Evolutionary conservation across 2,329 filamentous ascomycete species (phyloP).

Genomic region (Cytospora leucostoma): DNA sequence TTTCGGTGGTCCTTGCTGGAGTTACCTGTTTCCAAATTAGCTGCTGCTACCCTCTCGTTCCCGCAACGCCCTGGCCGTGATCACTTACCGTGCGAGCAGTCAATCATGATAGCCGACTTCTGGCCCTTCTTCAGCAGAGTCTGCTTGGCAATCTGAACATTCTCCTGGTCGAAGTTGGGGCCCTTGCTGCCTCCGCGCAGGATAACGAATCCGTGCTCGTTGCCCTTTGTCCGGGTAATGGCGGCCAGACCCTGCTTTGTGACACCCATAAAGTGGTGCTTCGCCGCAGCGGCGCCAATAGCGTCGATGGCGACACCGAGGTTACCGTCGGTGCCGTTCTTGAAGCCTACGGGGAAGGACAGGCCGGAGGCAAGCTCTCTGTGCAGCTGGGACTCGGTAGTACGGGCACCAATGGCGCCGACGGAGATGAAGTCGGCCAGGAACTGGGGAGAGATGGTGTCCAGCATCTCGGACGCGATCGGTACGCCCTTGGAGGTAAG

Average conservation of each 20-base stretch:
- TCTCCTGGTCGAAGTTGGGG: conserved; percentile 90
- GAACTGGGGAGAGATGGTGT: conserved; percentile 98
- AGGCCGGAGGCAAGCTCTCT: conserved; percentile 92
- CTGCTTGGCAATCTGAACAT: conserved; percentile 76
- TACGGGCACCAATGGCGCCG: conserved; percentile 92
- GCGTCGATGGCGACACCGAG: conserved; percentile 92
- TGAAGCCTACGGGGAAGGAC: conserved; percentile 98
- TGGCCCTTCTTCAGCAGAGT: conserved; percentile 79
- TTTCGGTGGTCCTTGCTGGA: conserved; percentile 97
- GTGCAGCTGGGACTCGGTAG: conserved; percentile 95
- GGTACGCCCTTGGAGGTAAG: conserved; percentile 86
- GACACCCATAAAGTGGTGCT: conserved; percentile 97
- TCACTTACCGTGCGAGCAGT: conserved; percentile 87
- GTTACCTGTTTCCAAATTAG: conserved; percentile 63
- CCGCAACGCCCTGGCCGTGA: background rate
- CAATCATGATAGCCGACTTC: conserved; percentile 91
- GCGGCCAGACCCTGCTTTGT: conserved; percentile 96
- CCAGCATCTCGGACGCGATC: conserved; percentile 96
- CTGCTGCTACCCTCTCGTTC: conserved; percentile 11
- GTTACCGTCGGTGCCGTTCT: conserved; percentile 96
- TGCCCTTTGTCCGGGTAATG: conserved; percentile 89
- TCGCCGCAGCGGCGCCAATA: conserved; percentile 81
- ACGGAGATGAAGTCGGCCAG: conserved; percentile 94
- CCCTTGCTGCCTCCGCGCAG: conserved; percentile 88
- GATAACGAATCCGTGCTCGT: conserved; percentile 97